Evolutionary conservation across 768 basidiomycete genomes (phyloP).

Genomic region (Rhodotorula sphaerocarpa): DNA sequence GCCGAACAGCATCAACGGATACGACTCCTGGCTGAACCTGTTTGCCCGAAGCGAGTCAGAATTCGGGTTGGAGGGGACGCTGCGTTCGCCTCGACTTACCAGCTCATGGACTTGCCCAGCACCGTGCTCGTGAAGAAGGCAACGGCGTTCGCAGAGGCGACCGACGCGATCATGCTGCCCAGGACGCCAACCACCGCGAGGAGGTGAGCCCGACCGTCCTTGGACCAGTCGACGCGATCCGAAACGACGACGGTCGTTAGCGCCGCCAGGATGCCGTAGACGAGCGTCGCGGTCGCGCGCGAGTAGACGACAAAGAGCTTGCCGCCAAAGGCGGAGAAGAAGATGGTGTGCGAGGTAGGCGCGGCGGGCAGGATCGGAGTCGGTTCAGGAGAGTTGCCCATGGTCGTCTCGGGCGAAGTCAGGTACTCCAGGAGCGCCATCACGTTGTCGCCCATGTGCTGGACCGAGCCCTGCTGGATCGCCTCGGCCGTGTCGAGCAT

Average conservation of each 20-base stretch:
- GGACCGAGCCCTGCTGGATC: conserved; percentile 55
- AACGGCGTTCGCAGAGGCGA: conserved; percentile 60
- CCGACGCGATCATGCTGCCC: conserved; percentile 52
- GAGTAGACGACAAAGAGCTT: conserved; percentile 55
- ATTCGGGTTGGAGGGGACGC: not conserved
- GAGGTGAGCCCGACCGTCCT: conserved; percentile 36
- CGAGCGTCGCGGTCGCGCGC: conserved; percentile 40
- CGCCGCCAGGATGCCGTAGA: conserved; percentile 30
- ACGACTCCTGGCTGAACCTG: conserved; percentile 63
- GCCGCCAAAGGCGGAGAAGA: conserved; percentile 61
- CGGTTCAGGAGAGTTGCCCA: conserved; percentile 36
- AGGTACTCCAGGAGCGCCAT: conserved; percentile 69
- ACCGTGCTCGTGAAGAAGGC: conserved; percentile 61
- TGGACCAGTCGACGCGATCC: conserved; percentile 32
- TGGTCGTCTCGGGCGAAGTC: conserved; percentile 53
- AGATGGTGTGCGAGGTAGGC: conserved; percentile 52
- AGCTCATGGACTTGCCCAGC: conserved; percentile 66
- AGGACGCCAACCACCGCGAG: conserved; percentile 52
- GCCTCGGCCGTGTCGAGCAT: conserved; percentile 13
- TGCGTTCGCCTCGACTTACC: conserved; percentile 46
- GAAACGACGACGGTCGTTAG: conserved; percentile 28
- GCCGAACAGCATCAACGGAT: conserved; percentile 60
- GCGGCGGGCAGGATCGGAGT: conserved; percentile 57
- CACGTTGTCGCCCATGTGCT: conserved; percentile 85
- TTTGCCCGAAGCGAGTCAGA: not conserved